These are phyloP conservation scores for Eremothecium gossypii DNA, from an alignment of 1,139 yeast genomes.

Conservation along the genomic window DNA sequence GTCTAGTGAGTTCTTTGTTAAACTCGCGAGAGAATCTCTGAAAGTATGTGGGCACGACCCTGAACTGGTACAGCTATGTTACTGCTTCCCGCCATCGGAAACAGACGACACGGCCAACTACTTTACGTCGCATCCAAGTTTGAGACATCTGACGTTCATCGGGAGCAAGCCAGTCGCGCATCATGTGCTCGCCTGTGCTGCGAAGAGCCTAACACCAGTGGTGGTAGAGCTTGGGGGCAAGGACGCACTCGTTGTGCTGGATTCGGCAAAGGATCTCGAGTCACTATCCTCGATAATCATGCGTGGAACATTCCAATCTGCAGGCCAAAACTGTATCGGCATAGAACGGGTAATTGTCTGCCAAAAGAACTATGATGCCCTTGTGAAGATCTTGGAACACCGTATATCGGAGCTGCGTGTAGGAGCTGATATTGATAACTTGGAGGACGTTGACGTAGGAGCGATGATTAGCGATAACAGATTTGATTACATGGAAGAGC, in stretches of 20 bases:
- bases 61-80: conserved; percentile 71
- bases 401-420: conserved; percentile 57
- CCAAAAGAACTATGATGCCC: conserved; percentile 51
- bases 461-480: conserved; percentile 81
- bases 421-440: conserved; percentile 87
- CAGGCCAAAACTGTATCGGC: conserved; percentile 97
- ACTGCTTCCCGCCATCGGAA: conserved; percentile 45
- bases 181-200: conserved; percentile 71
- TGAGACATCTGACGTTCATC: conserved; percentile 84
- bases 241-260: conserved; percentile 80
- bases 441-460: conserved; percentile 89
- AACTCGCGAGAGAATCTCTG: conserved; percentile 61
- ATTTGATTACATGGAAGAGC: conserved; percentile 53
- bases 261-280: conserved; percentile 49
- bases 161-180: conserved; percentile 95
- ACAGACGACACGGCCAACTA: conserved; percentile 75
- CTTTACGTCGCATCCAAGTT: conserved; percentile 72
- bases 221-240: conserved; percentile 95
- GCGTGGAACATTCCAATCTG: conserved; percentile 93
- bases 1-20: conserved; percentile 76
- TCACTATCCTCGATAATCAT: conserved; percentile 71
- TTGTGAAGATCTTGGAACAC: conserved; percentile 46
- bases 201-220: conserved; percentile 78
- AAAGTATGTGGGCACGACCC: conserved; percentile 67
- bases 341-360: conserved; percentile 84